Percentiles rank a stretch among this genome's conserved stretches.
phyloP scores from a whole-genome alignment of 306 rosid genomes.

The Vicia sativa region DNA sequence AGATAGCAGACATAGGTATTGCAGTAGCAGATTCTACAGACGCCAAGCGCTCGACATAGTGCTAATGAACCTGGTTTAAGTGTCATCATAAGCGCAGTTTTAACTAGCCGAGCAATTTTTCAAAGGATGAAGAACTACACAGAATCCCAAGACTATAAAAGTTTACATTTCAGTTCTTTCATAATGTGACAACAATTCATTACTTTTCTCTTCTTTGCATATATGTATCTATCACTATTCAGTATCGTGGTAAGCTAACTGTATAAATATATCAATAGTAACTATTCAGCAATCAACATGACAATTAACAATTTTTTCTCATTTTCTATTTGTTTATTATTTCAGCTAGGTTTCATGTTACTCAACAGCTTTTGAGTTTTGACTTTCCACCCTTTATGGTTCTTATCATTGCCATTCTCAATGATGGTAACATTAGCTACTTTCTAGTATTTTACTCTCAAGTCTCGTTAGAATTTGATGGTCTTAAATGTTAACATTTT shows the following conservation, averaged over 20 bases:
- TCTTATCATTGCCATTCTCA: conserved; percentile 76
- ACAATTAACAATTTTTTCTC: conserved; percentile 34
- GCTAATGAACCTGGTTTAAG: conserved; percentile 80
- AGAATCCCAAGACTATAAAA: conserved; percentile 36
- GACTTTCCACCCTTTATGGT: conserved; percentile 86
- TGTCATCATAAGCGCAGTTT: conserved; percentile 78
- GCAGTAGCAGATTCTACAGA: conserved; percentile 81
- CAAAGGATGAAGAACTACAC: conserved; percentile 83
- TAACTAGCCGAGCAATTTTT: conserved; percentile 80
- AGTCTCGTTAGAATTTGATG: neutral
- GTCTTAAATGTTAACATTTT: conserved; percentile 27
- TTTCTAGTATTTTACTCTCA: conserved; percentile 24
- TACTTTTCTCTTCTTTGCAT: conserved; percentile 40
- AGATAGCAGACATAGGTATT: conserved; percentile 82
- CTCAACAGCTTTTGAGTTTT: conserved; percentile 60
- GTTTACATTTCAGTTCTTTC: neutral
- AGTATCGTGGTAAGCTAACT: conserved; percentile 70
- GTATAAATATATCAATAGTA: neutral
- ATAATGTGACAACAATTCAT: conserved; percentile 15
- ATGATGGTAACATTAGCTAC: conserved; percentile 61
- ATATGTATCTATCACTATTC: conserved; percentile 80
- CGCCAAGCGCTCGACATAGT: conserved; percentile 82
- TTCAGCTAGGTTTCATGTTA: conserved; percentile 73
- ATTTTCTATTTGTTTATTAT: conserved; percentile 7
- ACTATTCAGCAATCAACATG: conserved; percentile 24